These are phyloP conservation scores for Circinella minor DNA, from an alignment of 371 early-diverging fungal species.

Conservation along the genomic window DNA sequence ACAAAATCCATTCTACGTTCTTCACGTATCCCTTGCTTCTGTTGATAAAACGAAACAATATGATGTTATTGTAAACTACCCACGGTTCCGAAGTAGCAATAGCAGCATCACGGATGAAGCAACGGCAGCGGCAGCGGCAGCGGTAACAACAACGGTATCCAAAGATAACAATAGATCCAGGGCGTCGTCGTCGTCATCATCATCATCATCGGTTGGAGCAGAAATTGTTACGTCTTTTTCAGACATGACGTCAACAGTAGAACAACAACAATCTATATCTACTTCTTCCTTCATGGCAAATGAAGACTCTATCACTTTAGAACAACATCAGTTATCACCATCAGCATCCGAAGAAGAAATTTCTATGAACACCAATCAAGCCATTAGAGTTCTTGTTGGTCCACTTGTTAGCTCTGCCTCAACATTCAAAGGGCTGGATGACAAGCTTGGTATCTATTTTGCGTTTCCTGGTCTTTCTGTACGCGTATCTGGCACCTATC, in stretches of 20 bases:
- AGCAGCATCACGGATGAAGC: neutral
- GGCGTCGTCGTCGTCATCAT: neutral
- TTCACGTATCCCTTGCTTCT: constrained; percentile 32
- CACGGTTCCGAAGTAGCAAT: neutral
- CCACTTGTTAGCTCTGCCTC: constrained; percentile 57
- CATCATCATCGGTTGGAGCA: neutral
- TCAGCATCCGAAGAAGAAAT: neutral
- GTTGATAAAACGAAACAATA: constrained; percentile 24
- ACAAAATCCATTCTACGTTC: constrained; percentile 29
- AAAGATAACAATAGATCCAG: neutral
- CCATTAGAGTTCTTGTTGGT: constrained; percentile 47
- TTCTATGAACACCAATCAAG: neutral
- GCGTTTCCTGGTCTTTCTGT: constrained; percentile 57
- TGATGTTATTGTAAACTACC: constrained; percentile 16
- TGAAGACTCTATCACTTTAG: neutral
- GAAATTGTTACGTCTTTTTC: neutral
- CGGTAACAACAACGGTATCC: neutral
- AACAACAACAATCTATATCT: neutral
- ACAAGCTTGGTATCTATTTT: constrained; percentile 43
- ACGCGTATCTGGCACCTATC: constrained; percentile 44
- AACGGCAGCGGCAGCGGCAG: neutral
- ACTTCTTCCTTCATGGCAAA: neutral
- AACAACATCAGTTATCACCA: neutral
- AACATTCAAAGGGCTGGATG: constrained; percentile 49
- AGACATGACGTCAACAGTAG: neutral